Evolutionary conservation across 768 basidiomycete genomes (phyloP).

Genomic region (Mycena crocata): DNA sequence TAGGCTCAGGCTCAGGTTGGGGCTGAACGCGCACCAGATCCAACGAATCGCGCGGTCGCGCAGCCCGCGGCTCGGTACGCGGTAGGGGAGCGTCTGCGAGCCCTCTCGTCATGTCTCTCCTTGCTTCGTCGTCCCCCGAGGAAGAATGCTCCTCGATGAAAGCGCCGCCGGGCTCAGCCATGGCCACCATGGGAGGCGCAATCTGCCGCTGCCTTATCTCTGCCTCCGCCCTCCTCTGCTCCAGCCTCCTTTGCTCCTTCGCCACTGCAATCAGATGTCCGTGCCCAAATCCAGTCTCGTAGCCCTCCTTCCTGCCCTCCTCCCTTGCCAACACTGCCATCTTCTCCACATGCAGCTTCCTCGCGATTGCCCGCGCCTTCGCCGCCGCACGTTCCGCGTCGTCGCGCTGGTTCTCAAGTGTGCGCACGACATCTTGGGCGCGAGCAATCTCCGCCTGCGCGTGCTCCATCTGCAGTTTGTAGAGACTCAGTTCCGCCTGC

Average conservation of each 20-base stretch:
- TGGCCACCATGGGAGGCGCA: background rate
- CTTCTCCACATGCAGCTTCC: slow-evolving; percentile 67
- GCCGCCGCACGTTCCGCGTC: slow-evolving; percentile 43
- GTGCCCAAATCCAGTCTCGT: slow-evolving; percentile 62
- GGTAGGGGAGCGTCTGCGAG: background rate
- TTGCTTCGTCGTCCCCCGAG: background rate
- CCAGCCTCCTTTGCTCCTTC: slow-evolving; percentile 1
- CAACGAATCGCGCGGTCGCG: background rate
- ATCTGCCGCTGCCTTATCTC: slow-evolving; percentile 5
- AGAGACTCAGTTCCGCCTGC: slow-evolving; percentile 21
- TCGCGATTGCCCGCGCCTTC: slow-evolving; percentile 61
- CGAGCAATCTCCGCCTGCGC: slow-evolving; percentile 20
- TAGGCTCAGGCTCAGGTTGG: background rate
- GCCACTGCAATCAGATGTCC: slow-evolving; percentile 46
- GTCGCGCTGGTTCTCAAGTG: slow-evolving; percentile 25
- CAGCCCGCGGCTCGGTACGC: background rate
- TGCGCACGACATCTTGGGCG: slow-evolving; percentile 8
- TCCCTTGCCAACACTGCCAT: slow-evolving; percentile 63
- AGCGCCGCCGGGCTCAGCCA: background rate
- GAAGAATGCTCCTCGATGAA: slow-evolving; percentile 18
- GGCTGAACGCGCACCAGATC: background rate
- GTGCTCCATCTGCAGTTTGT: slow-evolving; percentile 14
- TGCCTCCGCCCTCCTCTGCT: slow-evolving; percentile 7
- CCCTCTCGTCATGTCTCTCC: background rate
- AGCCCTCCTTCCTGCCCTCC: slow-evolving; percentile 61